Evolutionary conservation across 176 grass and related monocot species (phyloP).

Genomic region (Carex scoparia): DNA sequence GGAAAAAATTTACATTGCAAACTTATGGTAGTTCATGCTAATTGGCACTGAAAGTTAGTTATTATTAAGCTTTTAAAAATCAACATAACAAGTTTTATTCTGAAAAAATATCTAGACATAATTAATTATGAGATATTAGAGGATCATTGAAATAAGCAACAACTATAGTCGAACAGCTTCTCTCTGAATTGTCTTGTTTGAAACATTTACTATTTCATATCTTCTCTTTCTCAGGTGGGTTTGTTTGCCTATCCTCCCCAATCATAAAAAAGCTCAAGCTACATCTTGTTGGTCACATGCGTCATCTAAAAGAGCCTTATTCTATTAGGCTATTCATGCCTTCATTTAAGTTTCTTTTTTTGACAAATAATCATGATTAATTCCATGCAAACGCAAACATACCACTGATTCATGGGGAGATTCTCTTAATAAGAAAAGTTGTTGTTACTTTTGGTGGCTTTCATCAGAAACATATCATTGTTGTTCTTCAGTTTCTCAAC

Average conservation of each 20-base stretch:
- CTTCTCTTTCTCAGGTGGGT: too few relatives aligned
- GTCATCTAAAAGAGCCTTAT: too few relatives aligned
- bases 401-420: neutral
- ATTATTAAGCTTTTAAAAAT: too few relatives aligned
- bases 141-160: too few relatives aligned
- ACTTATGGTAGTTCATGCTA: too few relatives aligned
- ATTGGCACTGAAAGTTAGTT: too few relatives aligned
- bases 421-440: neutral
- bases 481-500: neutral
- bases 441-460: neutral
- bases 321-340: neutral
- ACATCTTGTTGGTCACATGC: too few relatives aligned
- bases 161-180: neutral
- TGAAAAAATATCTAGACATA: too few relatives aligned
- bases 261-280: neutral
- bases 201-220: neutral
- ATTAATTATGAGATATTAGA: too few relatives aligned
- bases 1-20: too few relatives aligned
- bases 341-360: neutral
- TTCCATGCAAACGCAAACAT: neutral
- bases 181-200: conserved; percentile 5
- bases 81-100: too few relatives aligned
- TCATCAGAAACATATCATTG: neutral
- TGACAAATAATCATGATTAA: neutral
- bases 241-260: neutral